Evolutionary conservation across 768 basidiomycete genomes (phyloP), one percentile per base, ranked within the genome.

Genomic region (Sarcodon aspratus): DNA sequence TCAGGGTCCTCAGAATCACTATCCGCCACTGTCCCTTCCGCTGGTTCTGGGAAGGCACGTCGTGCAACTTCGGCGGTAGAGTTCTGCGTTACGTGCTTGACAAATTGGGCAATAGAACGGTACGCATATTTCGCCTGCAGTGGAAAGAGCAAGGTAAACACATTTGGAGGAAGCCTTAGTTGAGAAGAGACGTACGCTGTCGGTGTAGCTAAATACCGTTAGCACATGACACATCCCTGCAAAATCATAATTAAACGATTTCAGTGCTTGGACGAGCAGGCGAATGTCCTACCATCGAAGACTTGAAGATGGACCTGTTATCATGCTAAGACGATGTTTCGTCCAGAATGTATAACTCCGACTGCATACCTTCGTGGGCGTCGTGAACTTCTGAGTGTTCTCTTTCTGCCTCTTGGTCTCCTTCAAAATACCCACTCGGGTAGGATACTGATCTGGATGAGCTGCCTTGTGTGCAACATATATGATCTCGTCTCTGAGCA

Each of bases 381-480:
- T 68, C 12, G 66, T 73, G 58, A 71, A 80, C 47, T 68, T 73
- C 44, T 71, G 62, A 1, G 60, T 67, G 50, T 80, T 79, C 48
- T 74, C 73, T 52, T 64, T 63, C 61, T 79, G 78, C n/a, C 78
- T 61, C 15, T 53, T 53, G 6, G 64, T 67, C 10, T 70, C 67
- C 13, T 65, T 60, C 11, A 80, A 63, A 1, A 80, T 67, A 17
- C 79, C 77, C 11, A 71, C 61, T 21, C 81, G 69, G 1, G 77
- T 64, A 1, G 84, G 84, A 57, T 79, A 87, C 32, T 74, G 59
- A 0, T 72, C 66, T 1, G 87, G 89, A 57, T 82, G 67, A 1
- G 89, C 85, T 5, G 87, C 86, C 54, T 84, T 82, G 61, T 91
- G 88, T 0, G 88, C 86, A 52, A 81, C 54, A 57, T 82, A 86